These are phyloP conservation scores for Kodamaea jinghongensis DNA, from an alignment of 805 yeast genomes.

Conservation along the genomic window DNA sequence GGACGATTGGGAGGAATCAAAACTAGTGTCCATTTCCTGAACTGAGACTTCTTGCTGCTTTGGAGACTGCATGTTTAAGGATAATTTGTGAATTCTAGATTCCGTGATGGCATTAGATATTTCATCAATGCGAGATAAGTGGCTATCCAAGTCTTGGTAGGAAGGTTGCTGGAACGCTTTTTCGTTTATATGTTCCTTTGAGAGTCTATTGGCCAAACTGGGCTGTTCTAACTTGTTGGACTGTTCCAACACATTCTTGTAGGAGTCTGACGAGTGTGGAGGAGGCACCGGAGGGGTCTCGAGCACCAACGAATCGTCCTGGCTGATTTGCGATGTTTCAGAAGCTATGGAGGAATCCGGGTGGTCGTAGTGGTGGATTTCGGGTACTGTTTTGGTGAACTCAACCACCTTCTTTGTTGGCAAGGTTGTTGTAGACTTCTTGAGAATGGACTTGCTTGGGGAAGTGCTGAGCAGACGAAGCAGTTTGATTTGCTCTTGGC, in stretches of 20 bases:
- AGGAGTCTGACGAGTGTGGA: conserved; percentile 12
- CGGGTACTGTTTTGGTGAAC: conserved; percentile 28
- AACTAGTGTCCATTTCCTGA: conserved; percentile 16
- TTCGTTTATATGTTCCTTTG: too few relatives aligned
- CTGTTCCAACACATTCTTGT: conserved; percentile 4
- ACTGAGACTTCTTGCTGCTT: conserved; percentile 15
- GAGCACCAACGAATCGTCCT: background rate
- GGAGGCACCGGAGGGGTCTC: conserved; percentile 31
- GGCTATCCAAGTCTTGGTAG: conserved; percentile 31
- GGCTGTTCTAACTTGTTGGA: too few relatives aligned
- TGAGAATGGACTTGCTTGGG: conserved; percentile 42
- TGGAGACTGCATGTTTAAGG: conserved; percentile 26
- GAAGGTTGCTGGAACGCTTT: conserved; percentile 1
- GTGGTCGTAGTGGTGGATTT: conserved; percentile 30
- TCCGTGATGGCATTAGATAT: conserved; percentile 27
- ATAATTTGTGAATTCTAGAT: conserved; percentile 34
- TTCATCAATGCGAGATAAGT: conserved; percentile 28
- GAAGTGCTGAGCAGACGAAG: conserved; percentile 15
- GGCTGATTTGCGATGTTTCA: conserved; percentile 1
- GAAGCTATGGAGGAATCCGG: conserved; percentile 8
- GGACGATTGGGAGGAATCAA: conserved; percentile 41
- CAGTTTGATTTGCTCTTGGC: background rate
- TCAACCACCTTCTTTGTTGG: conserved; percentile 37
- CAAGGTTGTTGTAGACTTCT: conserved; percentile 23
- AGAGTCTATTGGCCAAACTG: too few relatives aligned